These are phyloP conservation scores for Eurotiales sp. DNA, from an alignment of 2,329 filamentous ascomycete species.

Conservation along the genomic window DNA sequence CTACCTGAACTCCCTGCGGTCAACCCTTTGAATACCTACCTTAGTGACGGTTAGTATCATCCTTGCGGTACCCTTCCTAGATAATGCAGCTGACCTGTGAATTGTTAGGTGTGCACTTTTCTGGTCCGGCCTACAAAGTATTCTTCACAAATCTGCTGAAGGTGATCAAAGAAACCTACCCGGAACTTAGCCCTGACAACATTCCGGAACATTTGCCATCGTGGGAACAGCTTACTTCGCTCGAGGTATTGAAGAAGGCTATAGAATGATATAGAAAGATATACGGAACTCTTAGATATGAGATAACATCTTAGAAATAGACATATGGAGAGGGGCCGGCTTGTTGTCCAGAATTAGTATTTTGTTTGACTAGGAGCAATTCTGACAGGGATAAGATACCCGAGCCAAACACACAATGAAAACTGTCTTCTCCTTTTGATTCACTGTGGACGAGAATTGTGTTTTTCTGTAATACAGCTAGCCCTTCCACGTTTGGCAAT, in stretches of 20 bases:
- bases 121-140: conserved; percentile 1
- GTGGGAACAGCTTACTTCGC: conserved; percentile 1
- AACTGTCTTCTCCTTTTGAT: neutral
- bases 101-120: neutral
- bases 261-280: conserved; percentile 3
- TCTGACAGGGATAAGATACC: too few species aligned
- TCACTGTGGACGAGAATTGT: too few species aligned
- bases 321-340: neutral
- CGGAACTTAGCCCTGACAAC: conserved; percentile 3
- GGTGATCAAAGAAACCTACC: neutral
- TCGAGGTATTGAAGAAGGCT: neutral
- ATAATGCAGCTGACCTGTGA: neutral
- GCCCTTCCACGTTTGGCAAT: too few species aligned
- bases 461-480: too few species aligned
- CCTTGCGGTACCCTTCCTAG: neutral
- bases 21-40: conserved; percentile 3
- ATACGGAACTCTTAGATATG: neutral
- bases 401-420: too few species aligned
- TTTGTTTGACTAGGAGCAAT: too few species aligned
- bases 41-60: conserved; percentile 1
- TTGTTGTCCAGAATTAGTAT: neutral
- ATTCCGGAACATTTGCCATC: conserved; percentile 6
- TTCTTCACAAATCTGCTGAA: conserved; percentile 1
- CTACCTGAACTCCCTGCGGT: neutral
- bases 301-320: neutral